Conservation (phyloP, 2,329 filamentous ascomycete genomes). For the Venturia aucupariae region DNA sequence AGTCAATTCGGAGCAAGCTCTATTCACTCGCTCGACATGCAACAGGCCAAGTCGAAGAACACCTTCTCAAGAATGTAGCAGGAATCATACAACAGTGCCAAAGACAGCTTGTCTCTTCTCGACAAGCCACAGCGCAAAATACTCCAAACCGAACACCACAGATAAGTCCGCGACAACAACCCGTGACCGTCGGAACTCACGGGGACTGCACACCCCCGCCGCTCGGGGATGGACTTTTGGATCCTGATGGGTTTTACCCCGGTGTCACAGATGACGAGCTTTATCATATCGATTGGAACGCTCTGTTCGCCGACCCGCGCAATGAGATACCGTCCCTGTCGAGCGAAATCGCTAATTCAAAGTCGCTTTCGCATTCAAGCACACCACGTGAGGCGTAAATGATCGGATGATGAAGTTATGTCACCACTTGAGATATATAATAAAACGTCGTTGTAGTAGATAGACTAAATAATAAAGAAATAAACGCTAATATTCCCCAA, state of each 20-base stretch:
- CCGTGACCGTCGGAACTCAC: not conserved
- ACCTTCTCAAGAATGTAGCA: slow-evolving; percentile 23
- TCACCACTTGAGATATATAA: not conserved
- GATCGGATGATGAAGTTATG: not conserved
- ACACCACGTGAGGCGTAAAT: not conserved
- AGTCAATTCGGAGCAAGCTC: slow-evolving; percentile 26
- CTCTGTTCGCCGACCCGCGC: not conserved
- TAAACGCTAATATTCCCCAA: not conserved
- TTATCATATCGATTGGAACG: not conserved
- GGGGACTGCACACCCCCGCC: not conserved
- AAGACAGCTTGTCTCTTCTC: slow-evolving; percentile 19
- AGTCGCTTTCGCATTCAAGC: not conserved
- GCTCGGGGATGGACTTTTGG: not conserved
- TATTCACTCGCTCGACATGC: slow-evolving; percentile 20
- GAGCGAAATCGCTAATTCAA: not conserved
- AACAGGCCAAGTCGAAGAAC: slow-evolving; percentile 21
- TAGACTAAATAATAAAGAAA: not conserved
- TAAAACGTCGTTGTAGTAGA: not conserved
- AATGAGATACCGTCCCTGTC: not conserved
- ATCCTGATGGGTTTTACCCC: not conserved
- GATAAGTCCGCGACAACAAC: not conserved
- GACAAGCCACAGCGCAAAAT: not conserved
- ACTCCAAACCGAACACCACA: slow-evolving; percentile 2
- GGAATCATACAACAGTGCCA: slow-evolving; percentile 24
- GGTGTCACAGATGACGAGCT: not conserved